Percentiles rank a stretch among this genome's conserved stretches.
Evolutionary conservation across 495 filamentous ascomycete species (phyloP).

Genomic region (Neurospora discreta): DNA sequence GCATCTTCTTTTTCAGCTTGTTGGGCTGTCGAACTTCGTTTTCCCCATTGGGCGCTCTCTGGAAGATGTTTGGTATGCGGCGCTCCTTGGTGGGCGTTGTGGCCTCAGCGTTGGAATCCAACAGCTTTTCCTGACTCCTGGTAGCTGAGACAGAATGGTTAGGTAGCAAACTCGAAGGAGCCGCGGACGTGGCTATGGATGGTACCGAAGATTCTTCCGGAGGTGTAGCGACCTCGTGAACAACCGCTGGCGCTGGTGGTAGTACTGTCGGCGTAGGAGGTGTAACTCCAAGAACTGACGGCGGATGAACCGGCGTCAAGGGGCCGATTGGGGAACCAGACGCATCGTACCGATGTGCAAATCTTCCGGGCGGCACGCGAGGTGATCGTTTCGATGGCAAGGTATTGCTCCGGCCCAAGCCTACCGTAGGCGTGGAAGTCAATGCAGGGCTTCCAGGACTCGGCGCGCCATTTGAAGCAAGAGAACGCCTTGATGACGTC

Average conservation of each 20-base stretch:
- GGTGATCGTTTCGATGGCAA: slow-evolving; percentile 89
- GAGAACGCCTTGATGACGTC: slow-evolving; percentile 52
- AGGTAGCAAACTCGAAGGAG: slow-evolving; percentile 4
- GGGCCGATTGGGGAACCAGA: slow-evolving; percentile 23
- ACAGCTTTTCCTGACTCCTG: slow-evolving; percentile 40
- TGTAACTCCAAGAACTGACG: neutral
- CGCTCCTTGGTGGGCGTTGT: slow-evolving; percentile 61
- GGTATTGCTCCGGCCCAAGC: slow-evolving; percentile 86
- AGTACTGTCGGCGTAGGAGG: slow-evolving; percentile 1
- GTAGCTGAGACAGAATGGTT: slow-evolving; percentile 14
- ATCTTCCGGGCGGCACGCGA: slow-evolving; percentile 43
- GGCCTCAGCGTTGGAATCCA: slow-evolving; percentile 29
- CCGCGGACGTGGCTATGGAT: slow-evolving; percentile 3
- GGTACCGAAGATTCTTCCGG: slow-evolving; percentile 6
- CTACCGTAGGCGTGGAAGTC: slow-evolving; percentile 39
- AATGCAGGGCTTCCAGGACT: slow-evolving; percentile 62
- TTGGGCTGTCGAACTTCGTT: slow-evolving; percentile 65
- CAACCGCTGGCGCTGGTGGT: slow-evolving; percentile 13
- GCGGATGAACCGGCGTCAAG: slow-evolving; percentile 16
- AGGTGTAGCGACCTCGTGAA: slow-evolving; percentile 18
- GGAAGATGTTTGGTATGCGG: slow-evolving; percentile 56
- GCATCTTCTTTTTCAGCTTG: slow-evolving; percentile 73
- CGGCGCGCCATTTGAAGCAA: slow-evolving; percentile 55
- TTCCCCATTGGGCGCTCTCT: slow-evolving; percentile 49
- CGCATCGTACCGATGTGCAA: slow-evolving; percentile 26